phyloP scores from a whole-genome alignment of 2,329 filamentous ascomycete genomes.

The Neodidymelliopsis sp. region DNA sequence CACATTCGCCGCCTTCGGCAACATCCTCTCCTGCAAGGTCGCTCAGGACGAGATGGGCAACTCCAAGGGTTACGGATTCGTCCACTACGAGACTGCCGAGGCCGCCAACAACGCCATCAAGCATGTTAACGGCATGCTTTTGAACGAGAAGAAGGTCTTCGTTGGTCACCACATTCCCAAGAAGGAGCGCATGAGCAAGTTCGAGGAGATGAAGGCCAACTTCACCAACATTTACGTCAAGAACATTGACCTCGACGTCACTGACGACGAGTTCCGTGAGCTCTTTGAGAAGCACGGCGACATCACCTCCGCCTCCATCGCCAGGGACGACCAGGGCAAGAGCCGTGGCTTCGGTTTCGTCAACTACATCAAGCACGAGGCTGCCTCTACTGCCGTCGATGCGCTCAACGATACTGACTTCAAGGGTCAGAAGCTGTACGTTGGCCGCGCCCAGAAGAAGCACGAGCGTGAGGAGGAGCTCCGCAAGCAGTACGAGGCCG shows the following conservation, averaged over 20 bases:
- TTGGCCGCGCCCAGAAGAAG: constrained; percentile 99
- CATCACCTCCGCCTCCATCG: constrained; percentile 94
- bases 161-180: constrained; percentile 99
- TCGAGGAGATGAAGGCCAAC: constrained; percentile 99
- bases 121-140: constrained; percentile 98
- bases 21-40: constrained; percentile 99
- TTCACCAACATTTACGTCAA: constrained; percentile 99
- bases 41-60: constrained; percentile 95
- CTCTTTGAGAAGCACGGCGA: constrained; percentile 92
- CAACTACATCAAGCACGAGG: constrained; percentile 93
- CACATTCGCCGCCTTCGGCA: constrained; percentile 96
- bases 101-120: constrained; percentile 97
- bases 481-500: constrained; percentile 97
- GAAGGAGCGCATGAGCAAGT: constrained; percentile 99
- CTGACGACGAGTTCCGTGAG: constrained; percentile 92
- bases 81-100: constrained; percentile 99
- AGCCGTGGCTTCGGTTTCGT: constrained; percentile 96
- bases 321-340: constrained; percentile 87
- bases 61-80: constrained; percentile 99
- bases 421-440: constrained; percentile 94
- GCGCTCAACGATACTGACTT: constrained; percentile 91
- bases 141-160: constrained; percentile 99
- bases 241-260: constrained; percentile 86
- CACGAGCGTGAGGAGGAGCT: constrained; percentile 99
- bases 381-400: constrained; percentile 84